Evolutionary conservation across 2,329 filamentous ascomycete genomes (phyloP), one percentile per base, ranked within the genome.

Genomic region (Colletotrichum costaricense): DNA sequence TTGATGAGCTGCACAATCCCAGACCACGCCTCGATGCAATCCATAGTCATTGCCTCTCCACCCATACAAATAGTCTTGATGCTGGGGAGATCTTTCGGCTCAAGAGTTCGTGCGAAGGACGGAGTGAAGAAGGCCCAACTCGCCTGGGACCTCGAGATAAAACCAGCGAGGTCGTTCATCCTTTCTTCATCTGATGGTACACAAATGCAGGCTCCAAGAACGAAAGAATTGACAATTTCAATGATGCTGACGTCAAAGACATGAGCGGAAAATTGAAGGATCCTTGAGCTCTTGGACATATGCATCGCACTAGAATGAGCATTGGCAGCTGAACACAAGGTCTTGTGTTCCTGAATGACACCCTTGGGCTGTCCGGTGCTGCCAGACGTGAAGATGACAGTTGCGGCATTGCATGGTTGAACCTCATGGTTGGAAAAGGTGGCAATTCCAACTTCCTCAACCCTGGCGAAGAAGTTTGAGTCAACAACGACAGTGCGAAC

Each of bases 341-440:
- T 72, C 33, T 49, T 66, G 64, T 82, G 80, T 65, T 78, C 76
- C 56, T 81, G 76, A 33, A 88, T 82, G 19, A 88, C 86, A 30
- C 87, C 87, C 78, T 89, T 89, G 1, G 90, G 87, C 35, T 80
- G 79, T 11, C 87, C 87, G 0, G 87, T 89, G 38, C 86, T 88
- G 8, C 87, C 87, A 8, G 87, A 88, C 22, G 87, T 89, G 77
- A 88, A 89, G 77, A 88, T 86, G 75, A 88, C 84, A 46, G 80
- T 81, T 3, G 67, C 70, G 24, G 67, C 70, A 46, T 73, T 63
- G 19, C 63, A 24, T 22, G 69, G 65, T 8, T 42, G 35, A n/a
- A 58, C 69, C 7, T 57, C 30, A 5, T 22, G 26, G 58, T 66
- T 59, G 3, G 58, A 72, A 46, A 69, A 69, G 3, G 49, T 24